phyloP scores from a whole-genome alignment of 1,284 basidiomycete species.

The Xerocomus amazonicus region DNA sequence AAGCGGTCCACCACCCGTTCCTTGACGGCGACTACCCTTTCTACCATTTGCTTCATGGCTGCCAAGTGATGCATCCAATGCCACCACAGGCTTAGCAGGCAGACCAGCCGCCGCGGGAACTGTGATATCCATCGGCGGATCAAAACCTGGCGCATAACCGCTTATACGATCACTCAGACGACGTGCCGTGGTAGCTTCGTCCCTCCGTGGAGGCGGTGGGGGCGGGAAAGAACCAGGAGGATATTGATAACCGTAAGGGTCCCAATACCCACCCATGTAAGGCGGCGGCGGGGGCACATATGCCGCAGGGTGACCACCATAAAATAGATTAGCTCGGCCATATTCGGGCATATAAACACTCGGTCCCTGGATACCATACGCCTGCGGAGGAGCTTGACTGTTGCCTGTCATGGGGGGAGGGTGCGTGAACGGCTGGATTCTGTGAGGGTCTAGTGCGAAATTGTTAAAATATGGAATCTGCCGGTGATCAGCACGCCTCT shows the following conservation, averaged over 20 bases:
- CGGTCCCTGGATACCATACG: slow-evolving; percentile 69
- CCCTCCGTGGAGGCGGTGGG: slow-evolving; percentile 46
- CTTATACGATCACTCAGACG: slow-evolving; percentile 74
- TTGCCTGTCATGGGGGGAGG: slow-evolving; percentile 62
- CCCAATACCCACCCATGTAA: slow-evolving; percentile 53
- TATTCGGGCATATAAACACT: slow-evolving; percentile 47
- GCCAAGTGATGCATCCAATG: slow-evolving; percentile 54
- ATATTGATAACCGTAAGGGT: slow-evolving; percentile 46
- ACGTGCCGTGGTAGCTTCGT: slow-evolving; percentile 52
- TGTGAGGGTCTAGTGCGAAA: slow-evolving; percentile 90
- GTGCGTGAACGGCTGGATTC: slow-evolving; percentile 81
- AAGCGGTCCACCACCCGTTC: slow-evolving; percentile 43
- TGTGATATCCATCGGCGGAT: slow-evolving; percentile 42
- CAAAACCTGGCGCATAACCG: slow-evolving; percentile 58
- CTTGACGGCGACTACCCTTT: slow-evolving; percentile 37
- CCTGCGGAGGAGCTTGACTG: slow-evolving; percentile 70
- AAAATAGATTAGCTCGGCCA: slow-evolving; percentile 42
- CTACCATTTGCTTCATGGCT: slow-evolving; percentile 35
- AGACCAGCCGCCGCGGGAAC: slow-evolving; percentile 65
- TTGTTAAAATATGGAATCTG: slow-evolving; percentile 89
- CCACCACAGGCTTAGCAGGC: slow-evolving; percentile 69
- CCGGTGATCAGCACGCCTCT: slow-evolving; percentile 22
- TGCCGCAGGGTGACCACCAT: slow-evolving; percentile 39
- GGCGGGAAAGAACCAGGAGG: slow-evolving; percentile 33
- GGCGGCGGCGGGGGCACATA: slow-evolving; percentile 43